Evolutionary conservation across 371 early-diverging fungal species (phyloP), one percentile per base, ranked within the genome.

Genomic region (Mortierella sp.): DNA sequence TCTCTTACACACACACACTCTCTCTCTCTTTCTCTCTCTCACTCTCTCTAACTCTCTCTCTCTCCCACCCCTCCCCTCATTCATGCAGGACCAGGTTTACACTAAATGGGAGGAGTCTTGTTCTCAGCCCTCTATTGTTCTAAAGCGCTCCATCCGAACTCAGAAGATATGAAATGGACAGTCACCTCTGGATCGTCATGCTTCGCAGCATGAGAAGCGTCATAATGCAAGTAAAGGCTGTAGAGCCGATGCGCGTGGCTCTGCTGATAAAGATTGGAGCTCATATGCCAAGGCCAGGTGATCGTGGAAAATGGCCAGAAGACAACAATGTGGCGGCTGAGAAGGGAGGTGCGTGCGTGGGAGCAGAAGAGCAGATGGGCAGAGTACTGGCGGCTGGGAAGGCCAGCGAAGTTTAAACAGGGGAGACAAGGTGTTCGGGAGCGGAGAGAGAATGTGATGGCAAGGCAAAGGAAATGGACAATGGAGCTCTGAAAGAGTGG

Each of bases 101-200:
- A 37, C 9, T 3, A 37, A 37, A 5, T 5, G 9, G 9, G 9
- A 37, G 3, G 9, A 37, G 37, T 37, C 37, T 37, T 3, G 37
- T 37, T 9, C 3, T 9, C 3, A 37, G 9, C 30, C 9, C 18
- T 19, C 18, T 11, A 29, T 19, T 26, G 5, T 57, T 29, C 29
- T 56, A 37, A 37, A 37, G 37, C 37, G 37, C 37, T 37, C 37
- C 37, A 37, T 37, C 37, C 37, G 55, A 51, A n/a, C 21, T 4
- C 18, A 48, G 60, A 7, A 50, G 12, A 29, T 28, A 21, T 57
- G 43, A 44, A 51, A 53, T 46, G 58, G 64, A 48, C 72, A 72
- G 65, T 68, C 69, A 58, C 72, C 79, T 79, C 79, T 68, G 79
- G 79, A 70, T 79, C 79, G 28, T 79, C 79, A 37, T 79, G 79